Conservation (phyloP, 768 basidiomycete species). For the Lepiota brunneoincarnata region DNA sequence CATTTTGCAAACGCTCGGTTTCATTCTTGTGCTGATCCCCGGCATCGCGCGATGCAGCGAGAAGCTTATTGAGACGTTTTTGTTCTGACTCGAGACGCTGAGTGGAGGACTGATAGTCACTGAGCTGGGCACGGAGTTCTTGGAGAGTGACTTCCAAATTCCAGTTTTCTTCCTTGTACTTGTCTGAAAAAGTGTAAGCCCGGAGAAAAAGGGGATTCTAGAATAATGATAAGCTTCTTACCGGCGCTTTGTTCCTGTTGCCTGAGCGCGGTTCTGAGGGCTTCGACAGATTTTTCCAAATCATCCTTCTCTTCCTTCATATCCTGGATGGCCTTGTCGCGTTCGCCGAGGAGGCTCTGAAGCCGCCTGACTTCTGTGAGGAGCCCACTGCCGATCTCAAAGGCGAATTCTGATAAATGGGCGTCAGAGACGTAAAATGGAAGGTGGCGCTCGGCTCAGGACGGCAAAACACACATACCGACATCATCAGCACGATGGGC, state of each 20-base stretch:
- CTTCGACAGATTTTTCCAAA: constrained; percentile 76
- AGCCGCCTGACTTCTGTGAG: constrained; percentile 89
- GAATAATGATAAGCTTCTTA: constrained; percentile 28
- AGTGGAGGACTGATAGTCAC: constrained; percentile 60
- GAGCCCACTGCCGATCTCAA: constrained; percentile 93
- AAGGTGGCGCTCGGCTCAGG: constrained; percentile 5
- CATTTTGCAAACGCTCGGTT: constrained; percentile 61
- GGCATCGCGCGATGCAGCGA: constrained; percentile 69
- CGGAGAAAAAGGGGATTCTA: not conserved
- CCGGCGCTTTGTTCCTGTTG: constrained; percentile 82
- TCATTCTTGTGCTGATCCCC: constrained; percentile 88
- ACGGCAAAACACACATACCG: constrained; percentile 44
- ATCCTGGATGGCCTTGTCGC: constrained; percentile 90
- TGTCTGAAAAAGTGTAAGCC: constrained; percentile 73
- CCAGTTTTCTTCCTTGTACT: constrained; percentile 99
- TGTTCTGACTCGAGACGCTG: constrained; percentile 80
- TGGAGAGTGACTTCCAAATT: constrained; percentile 93
- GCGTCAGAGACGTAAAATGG: not conserved
- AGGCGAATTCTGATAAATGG: constrained; percentile 73
- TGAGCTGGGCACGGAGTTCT: constrained; percentile 71
- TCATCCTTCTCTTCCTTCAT: constrained; percentile 92
- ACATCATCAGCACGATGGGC: constrained; percentile 89
- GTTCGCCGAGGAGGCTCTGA: constrained; percentile 86
- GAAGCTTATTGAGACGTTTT: constrained; percentile 73
- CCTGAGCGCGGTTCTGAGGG: constrained; percentile 67